Percentiles rank a stretch among this genome's conserved stretches.
phyloP scores from a whole-genome alignment of 225 moss, liverwort and hornwort genomes.

The Ulota crispa region DNA sequence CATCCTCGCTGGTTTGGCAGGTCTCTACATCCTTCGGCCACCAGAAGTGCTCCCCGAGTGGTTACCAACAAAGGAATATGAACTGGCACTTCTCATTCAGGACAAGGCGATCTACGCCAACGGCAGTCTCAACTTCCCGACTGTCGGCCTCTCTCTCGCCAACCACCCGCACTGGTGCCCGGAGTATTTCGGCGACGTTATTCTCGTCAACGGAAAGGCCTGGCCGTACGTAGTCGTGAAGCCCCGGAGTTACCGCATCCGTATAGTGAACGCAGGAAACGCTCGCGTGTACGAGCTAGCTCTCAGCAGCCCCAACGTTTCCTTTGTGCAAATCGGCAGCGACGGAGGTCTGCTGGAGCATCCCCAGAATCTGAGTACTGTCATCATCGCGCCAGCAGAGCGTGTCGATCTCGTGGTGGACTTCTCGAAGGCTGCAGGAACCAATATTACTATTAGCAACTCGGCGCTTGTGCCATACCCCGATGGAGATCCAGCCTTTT shows the following conservation, averaged over 20 bases:
- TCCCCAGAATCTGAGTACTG: not conserved
- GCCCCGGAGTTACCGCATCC: constrained; percentile 57
- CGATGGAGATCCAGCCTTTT: constrained; percentile 21
- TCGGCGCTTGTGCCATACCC: constrained; percentile 58
- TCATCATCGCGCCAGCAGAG: constrained; percentile 50
- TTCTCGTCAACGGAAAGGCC: constrained; percentile 67
- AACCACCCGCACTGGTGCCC: constrained; percentile 77
- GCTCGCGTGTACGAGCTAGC: constrained; percentile 59
- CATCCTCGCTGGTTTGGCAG: constrained; percentile 53
- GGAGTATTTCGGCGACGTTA: constrained; percentile 70
- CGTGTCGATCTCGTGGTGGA: constrained; percentile 61
- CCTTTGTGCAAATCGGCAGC: constrained; percentile 57
- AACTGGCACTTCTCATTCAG: constrained; percentile 32
- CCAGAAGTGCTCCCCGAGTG: constrained; percentile 16
- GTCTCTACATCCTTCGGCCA: constrained; percentile 47
- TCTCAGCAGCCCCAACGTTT: not conserved
- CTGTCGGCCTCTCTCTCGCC: constrained; percentile 26
- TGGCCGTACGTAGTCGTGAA: constrained; percentile 69
- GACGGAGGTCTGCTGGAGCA: constrained; percentile 58
- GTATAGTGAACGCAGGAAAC: constrained; percentile 55
- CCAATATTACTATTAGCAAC: constrained; percentile 50
- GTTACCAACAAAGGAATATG: constrained; percentile 25
- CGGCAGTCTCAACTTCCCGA: constrained; percentile 69
- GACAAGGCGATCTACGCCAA: constrained; percentile 37
- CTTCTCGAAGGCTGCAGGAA: constrained; percentile 36